These are phyloP conservation scores for Hemisphaericaspora subhashii DNA, from an alignment of 1,139 yeast genomes.

Conservation along the genomic window DNA sequence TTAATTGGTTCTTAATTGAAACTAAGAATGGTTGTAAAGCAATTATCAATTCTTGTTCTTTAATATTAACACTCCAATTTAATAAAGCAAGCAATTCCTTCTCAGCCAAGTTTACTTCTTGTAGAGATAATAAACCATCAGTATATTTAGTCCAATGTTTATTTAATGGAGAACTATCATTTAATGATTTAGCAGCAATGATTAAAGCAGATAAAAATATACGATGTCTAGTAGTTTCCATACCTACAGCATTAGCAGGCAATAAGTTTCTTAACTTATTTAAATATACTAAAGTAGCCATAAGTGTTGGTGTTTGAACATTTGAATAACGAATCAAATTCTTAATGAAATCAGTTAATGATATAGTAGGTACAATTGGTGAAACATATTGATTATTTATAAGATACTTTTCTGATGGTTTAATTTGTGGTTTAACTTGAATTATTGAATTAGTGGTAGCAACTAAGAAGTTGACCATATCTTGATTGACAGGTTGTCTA, in stretches of 20 bases:
- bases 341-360: slow-evolving; percentile 64
- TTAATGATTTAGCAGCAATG: slow-evolving; percentile 84
- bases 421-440: slow-evolving; percentile 41
- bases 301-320: slow-evolving; percentile 92
- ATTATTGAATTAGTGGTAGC: slow-evolving; percentile 80
- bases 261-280: slow-evolving; percentile 72
- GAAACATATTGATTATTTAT: slow-evolving; percentile 3
- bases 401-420: neutral
- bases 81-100: slow-evolving; percentile 78
- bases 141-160: slow-evolving; percentile 96
- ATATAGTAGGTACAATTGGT: slow-evolving; percentile 20
- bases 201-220: slow-evolving; percentile 86
- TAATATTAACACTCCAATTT: slow-evolving; percentile 78
- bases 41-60: slow-evolving; percentile 64
- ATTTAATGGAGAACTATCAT: slow-evolving; percentile 92
- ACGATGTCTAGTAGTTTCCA: slow-evolving; percentile 91
- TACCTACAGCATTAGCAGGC: slow-evolving; percentile 89
- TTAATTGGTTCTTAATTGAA: slow-evolving; percentile 55
- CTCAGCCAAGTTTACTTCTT: slow-evolving; percentile 89
- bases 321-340: slow-evolving; percentile 75
- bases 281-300: slow-evolving; percentile 85
- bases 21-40: slow-evolving; percentile 74
- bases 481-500: slow-evolving; percentile 70
- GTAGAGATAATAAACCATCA: slow-evolving; percentile 70
- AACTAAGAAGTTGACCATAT: slow-evolving; percentile 81